Conservation (phyloP, 148 eudicot species). For the Rhododendron ovatum region DNA sequence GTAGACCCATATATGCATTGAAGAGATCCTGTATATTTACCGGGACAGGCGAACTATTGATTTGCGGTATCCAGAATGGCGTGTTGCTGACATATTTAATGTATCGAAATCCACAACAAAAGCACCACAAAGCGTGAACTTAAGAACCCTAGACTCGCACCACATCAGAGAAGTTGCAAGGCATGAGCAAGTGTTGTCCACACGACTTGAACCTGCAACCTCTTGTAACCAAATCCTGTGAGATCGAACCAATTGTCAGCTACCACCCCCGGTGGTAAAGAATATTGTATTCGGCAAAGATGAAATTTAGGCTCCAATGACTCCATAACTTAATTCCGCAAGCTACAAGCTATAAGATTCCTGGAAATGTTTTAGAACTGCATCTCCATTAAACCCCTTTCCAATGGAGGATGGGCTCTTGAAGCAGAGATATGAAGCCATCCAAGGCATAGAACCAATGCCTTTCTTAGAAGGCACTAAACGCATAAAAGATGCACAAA, state of each 20-base stretch:
- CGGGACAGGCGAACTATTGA: too few species aligned
- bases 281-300: not conserved
- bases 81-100: too few species aligned
- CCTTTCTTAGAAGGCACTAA: not conserved
- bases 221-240: too few species aligned
- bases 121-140: too few species aligned
- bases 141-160: too few species aligned
- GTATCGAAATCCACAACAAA: too few species aligned
- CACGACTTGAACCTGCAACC: too few species aligned
- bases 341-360: not conserved
- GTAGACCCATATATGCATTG: too few species aligned
- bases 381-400: not conserved
- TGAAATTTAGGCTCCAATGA: not conserved
- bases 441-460: not conserved
- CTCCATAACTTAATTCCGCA: not conserved
- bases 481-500: not conserved
- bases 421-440: not conserved
- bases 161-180: too few species aligned
- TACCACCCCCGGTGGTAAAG: not conserved
- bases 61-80: too few species aligned
- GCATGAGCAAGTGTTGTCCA: too few species aligned
- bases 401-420: not conserved
- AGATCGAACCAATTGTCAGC: not conserved
- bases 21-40: too few species aligned
- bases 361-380: not conserved